phyloP scores from a whole-genome alignment of 352 stramenopile species.

The Globisporangium camurandrum region DNA sequence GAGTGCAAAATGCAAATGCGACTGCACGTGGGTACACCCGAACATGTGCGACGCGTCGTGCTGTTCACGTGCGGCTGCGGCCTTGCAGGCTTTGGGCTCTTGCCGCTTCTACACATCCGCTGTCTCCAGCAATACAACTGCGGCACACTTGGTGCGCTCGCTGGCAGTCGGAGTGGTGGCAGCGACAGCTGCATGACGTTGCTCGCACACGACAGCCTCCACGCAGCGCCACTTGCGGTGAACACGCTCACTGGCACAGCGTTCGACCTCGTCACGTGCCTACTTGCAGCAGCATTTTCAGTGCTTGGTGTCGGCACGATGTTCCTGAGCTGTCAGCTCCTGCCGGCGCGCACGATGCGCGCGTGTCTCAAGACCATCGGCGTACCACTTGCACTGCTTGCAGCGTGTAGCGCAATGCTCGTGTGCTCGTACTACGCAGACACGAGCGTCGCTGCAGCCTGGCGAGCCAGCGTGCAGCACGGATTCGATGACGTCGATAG shows the following conservation, averaged over 20 bases:
- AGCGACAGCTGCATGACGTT: background rate
- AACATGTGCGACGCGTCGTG: conserved; percentile 16
- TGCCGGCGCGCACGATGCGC: conserved; percentile 6
- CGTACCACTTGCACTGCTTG: conserved; percentile 7
- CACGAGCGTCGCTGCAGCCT: no score
- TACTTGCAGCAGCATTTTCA: conserved; percentile 12
- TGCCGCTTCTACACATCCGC: no score
- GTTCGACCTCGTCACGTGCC: conserved; percentile 15
- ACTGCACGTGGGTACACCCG: no score
- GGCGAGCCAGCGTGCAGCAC: no score
- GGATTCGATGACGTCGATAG: background rate
- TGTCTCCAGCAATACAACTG: conserved; percentile 1
- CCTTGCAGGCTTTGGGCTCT: conserved; percentile 21
- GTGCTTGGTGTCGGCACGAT: conserved; percentile 13
- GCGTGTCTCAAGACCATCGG: conserved; percentile 13
- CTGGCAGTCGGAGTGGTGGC: background rate
- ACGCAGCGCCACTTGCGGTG: background rate
- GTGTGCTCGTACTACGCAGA: conserved; percentile 7
- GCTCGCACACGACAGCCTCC: background rate
- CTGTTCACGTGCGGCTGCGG: conserved; percentile 22
- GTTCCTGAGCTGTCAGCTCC: conserved; percentile 17
- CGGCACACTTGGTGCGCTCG: background rate
- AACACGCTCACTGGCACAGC: conserved; percentile 5
- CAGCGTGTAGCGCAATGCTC: conserved; percentile 11
- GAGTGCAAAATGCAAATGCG: no score